Evolutionary conservation across 106 monocot species (phyloP).

Genomic region (Allium sativum): DNA sequence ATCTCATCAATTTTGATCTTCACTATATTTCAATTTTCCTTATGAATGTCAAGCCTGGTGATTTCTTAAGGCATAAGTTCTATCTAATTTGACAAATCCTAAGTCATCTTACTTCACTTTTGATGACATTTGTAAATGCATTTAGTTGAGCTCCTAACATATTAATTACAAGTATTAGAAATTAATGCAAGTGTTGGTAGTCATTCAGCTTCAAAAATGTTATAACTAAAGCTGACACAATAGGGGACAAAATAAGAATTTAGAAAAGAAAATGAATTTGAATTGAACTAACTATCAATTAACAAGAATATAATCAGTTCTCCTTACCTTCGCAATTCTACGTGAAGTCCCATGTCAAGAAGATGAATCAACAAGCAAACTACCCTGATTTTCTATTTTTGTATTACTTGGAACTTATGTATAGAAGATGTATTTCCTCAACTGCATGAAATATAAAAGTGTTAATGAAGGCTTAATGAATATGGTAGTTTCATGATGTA

Average conservation of each 20-base stretch:
- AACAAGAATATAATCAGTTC: constrained; percentile 4
- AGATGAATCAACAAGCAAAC: constrained; percentile 3
- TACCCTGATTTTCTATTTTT: neutral
- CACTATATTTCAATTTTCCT: no score
- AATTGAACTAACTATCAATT: constrained; percentile 7
- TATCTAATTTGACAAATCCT: no score
- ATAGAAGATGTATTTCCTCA: constrained; percentile 30
- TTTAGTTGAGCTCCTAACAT: no score
- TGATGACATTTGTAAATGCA: no score
- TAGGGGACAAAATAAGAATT: neutral
- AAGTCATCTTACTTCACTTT: no score
- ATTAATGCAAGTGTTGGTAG: neutral
- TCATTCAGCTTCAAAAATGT: constrained; percentile 4
- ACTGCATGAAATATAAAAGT: constrained; percentile 5
- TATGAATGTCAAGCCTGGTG: no score
- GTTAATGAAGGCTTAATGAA: no score
- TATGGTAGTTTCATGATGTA: no score
- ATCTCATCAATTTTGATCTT: no score
- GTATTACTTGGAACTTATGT: constrained; percentile 23
- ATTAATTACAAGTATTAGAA: no score
- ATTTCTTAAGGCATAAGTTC: no score
- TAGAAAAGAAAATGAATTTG: neutral
- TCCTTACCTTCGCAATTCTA: constrained; percentile 10
- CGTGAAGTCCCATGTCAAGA: constrained; percentile 13
- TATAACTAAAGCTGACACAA: neutral